phyloP scores from a whole-genome alignment of 2,329 filamentous ascomycete species.

The Alternaria ethzedia region DNA sequence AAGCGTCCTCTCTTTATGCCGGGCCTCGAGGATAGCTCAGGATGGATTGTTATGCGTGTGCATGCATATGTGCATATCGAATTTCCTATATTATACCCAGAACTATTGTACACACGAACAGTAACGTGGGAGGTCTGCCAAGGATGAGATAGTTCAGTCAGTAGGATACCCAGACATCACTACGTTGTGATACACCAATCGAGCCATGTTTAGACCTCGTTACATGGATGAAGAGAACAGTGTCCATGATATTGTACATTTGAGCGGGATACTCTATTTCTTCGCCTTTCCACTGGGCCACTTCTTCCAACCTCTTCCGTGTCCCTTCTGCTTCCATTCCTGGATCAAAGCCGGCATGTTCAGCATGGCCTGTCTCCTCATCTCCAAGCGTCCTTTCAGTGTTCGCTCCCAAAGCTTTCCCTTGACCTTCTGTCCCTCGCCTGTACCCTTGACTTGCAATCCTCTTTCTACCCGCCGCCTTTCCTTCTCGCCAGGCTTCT shows the following conservation, averaged over 20 bases:
- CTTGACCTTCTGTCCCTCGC: constrained; percentile 92
- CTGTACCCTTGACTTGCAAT: constrained; percentile 87
- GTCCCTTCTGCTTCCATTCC: constrained; percentile 83
- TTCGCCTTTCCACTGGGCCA: constrained; percentile 62
- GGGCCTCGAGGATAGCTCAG: background rate
- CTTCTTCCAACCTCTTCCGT: constrained; percentile 77
- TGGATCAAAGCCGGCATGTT: constrained; percentile 92
- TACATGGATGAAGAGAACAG: background rate
- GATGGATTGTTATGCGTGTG: background rate
- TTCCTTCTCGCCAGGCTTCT: constrained; percentile 75
- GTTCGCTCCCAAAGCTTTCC: constrained; percentile 92
- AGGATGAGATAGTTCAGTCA: constrained; percentile 1
- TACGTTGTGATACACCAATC: background rate
- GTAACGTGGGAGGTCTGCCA: background rate
- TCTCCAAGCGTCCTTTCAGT: constrained; percentile 81
- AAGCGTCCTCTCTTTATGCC: background rate
- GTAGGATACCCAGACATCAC: constrained; percentile 5
- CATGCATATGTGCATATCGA: background rate
- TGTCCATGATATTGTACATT: background rate
- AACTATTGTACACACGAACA: background rate
- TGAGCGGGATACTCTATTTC: constrained; percentile 13
- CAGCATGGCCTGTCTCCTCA: constrained; percentile 89
- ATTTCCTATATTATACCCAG: constrained; percentile 8
- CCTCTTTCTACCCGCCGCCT: constrained; percentile 78
- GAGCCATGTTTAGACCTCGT: background rate